Evolutionary conservation across 352 stramenopile species (phyloP), one percentile per base, ranked within the genome.

Genomic region (Pythium biforme): DNA sequence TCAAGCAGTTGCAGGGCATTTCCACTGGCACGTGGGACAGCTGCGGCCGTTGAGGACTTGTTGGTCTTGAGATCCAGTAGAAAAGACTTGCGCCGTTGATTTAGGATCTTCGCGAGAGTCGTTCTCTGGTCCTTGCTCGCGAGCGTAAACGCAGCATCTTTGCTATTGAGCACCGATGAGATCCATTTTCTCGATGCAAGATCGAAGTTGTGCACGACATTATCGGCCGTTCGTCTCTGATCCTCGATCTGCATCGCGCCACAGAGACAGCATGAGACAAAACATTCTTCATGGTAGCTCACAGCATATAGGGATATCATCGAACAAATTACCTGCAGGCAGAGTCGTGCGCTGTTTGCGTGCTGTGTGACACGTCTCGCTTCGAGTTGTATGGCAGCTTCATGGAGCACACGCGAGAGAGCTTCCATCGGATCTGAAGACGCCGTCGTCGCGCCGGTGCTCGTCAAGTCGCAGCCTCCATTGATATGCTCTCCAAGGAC

Each of bases 131-230:
- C 51, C 4, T 27, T 70, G 34, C 50, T 70, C 47, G 8, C 22
- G 43, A 43, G 64, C 69, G 62, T 37, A 26, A 55, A 26, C 51
- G 33, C 19, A 15, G 47, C 47, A 22, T 69, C 27, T 0, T 63
- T 33, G 4, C 29, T 45, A 12, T 63, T 67, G 49, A 89, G 62
- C 49, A 71, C 56, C 20, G 31, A 48, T 1, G 81, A 82, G 66
- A 90, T 77, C 77, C 79, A 88, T 26, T 74, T 73, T 29, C 83
- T 73, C 5, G 89, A 70, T 25, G 76, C 59, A 55, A 90, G 58
- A 40, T 90, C 83, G 25, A 92, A 72, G 12, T 70, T 66, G 43
- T 92, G 80, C 14, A 73, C 45, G 17, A 83, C 31, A 22, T 67
- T 82, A 9, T 62, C 60, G 10, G 68, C 47, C 1, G 61, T 84